Conservation (phyloP, 202 grass and related monocot species). For the Miscanthus sacchariflorus region DNA sequence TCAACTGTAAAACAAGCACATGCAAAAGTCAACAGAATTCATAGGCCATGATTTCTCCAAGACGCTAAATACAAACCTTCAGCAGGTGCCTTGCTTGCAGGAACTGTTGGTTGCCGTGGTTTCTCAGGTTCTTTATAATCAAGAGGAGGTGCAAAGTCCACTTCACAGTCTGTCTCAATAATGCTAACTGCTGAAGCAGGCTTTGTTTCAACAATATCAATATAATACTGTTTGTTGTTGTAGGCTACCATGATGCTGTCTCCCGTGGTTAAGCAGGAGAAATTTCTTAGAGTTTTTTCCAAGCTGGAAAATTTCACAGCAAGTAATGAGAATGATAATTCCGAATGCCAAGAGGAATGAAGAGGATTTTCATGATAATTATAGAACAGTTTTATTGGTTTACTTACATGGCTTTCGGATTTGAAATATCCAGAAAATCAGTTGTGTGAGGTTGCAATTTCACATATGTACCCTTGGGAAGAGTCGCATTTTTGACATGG, state of each 20-base stretch:
- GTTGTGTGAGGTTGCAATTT: conserved; percentile 88
- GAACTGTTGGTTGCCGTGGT: conserved; percentile 37
- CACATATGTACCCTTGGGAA: conserved; percentile 83
- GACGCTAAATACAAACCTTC: conserved; percentile 40
- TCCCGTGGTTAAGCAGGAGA: conserved; percentile 85
- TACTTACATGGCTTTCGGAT: conserved; percentile 89
- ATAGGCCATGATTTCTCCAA: conserved; percentile 18
- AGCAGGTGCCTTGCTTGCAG: conserved; percentile 49
- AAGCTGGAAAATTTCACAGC: conserved; percentile 56
- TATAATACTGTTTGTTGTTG: conserved; percentile 88
- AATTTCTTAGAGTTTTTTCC: conserved; percentile 83
- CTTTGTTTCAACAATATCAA: conserved; percentile 89
- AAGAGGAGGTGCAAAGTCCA: conserved; percentile 92
- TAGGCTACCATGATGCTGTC: conserved; percentile 91
- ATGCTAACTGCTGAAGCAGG: conserved; percentile 83
- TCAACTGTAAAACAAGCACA: conserved; percentile 19
- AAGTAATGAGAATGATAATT: conserved; percentile 27
- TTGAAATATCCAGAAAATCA: conserved; percentile 87
- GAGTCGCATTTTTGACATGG: conserved; percentile 63
- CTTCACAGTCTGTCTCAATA: conserved; percentile 92
- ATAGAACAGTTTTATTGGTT: conserved; percentile 29
- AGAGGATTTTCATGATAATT: conserved; percentile 6
- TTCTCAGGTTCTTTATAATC: conserved; percentile 84
- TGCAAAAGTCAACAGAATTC: conserved; percentile 8
- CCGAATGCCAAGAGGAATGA: conserved; percentile 22